A percentile compares a stretch with the other conserved stretches of the same genome.
Conservation (phyloP, 78 protist species). For the Dictyostelium intermedium region DNA sequence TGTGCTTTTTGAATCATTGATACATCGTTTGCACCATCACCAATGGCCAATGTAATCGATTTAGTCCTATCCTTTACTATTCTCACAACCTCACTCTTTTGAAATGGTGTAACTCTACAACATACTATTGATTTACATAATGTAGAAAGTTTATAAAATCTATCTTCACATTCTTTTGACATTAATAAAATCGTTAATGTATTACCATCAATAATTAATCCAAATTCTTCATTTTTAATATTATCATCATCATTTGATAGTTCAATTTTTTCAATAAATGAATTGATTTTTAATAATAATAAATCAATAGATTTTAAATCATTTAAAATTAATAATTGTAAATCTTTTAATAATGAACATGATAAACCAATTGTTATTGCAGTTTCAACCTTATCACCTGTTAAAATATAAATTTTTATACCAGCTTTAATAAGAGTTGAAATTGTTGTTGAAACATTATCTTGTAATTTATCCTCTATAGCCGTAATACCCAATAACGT, state of each 20-base stretch:
- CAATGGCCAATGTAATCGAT: constrained; percentile 84
- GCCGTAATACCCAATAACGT: constrained; percentile 90
- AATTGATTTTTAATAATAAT: background rate
- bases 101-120: constrained; percentile 94
- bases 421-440: constrained; percentile 79
- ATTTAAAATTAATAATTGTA: constrained; percentile 25
- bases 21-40: constrained; percentile 89
- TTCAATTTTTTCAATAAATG: background rate
- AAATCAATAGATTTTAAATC: constrained; percentile 3
- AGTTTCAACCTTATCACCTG: constrained; percentile 99
- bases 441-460: constrained; percentile 90
- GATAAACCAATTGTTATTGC: constrained; percentile 95
- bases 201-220: constrained; percentile 68
- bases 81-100: constrained; percentile 83
- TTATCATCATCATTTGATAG: background rate
- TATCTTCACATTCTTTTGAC: constrained; percentile 16
- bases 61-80: constrained; percentile 1
- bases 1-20: constrained; percentile 88
- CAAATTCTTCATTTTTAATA: background rate
- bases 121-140: constrained; percentile 83
- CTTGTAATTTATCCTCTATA: constrained; percentile 97
- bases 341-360: constrained; percentile 30
- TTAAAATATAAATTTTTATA: constrained; percentile 95
- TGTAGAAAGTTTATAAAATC: constrained; percentile 38
- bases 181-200: constrained; percentile 8